Evolutionary conservation across 2,329 filamentous ascomycete species (phyloP).

Genomic region (Trematosphaeria pertusa): DNA sequence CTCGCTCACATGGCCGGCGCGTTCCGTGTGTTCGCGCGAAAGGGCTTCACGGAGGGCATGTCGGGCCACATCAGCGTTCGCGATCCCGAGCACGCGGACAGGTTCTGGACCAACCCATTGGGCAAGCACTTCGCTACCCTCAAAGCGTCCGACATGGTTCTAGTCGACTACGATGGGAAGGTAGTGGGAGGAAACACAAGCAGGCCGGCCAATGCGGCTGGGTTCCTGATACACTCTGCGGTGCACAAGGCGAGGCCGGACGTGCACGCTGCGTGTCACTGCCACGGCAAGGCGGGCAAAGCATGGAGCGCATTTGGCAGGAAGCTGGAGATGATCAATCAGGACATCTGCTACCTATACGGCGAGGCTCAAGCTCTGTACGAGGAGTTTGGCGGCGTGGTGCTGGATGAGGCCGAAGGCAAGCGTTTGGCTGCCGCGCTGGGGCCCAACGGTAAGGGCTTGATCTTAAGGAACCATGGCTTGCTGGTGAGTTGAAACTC

Average conservation of each 20-base stretch:
- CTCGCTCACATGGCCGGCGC: slow-evolving; percentile 70
- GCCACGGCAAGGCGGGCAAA: slow-evolving; percentile 70
- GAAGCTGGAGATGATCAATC: slow-evolving; percentile 74
- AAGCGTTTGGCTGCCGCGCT: slow-evolving; percentile 68
- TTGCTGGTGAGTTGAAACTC: slow-evolving; percentile 54
- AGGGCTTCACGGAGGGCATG: slow-evolving; percentile 73
- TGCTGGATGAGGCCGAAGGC: slow-evolving; percentile 69
- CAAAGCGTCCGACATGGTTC: slow-evolving; percentile 71
- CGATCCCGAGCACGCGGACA: slow-evolving; percentile 67
- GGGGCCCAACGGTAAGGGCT: slow-evolving; percentile 66
- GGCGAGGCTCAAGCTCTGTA: slow-evolving; percentile 70
- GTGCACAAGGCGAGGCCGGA: slow-evolving; percentile 71
- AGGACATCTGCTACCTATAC: slow-evolving; percentile 71
- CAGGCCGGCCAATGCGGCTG: slow-evolving; percentile 69
- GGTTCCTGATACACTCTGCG: slow-evolving; percentile 73
- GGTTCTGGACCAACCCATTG: slow-evolving; percentile 74
- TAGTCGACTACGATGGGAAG: slow-evolving; percentile 68
- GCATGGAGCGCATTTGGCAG: slow-evolving; percentile 72
- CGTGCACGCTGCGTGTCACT: slow-evolving; percentile 72
- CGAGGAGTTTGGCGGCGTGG: slow-evolving; percentile 68
- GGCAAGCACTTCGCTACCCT: slow-evolving; percentile 71
- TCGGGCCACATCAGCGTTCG: slow-evolving; percentile 71
- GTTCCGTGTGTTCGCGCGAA: slow-evolving; percentile 71
- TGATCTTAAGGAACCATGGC: slow-evolving; percentile 75
- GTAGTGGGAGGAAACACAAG: slow-evolving; percentile 68